These are phyloP conservation scores for Neckera pumila DNA, from an alignment of 225 moss, liverwort and hornwort genomes.

Conservation along the genomic window DNA sequence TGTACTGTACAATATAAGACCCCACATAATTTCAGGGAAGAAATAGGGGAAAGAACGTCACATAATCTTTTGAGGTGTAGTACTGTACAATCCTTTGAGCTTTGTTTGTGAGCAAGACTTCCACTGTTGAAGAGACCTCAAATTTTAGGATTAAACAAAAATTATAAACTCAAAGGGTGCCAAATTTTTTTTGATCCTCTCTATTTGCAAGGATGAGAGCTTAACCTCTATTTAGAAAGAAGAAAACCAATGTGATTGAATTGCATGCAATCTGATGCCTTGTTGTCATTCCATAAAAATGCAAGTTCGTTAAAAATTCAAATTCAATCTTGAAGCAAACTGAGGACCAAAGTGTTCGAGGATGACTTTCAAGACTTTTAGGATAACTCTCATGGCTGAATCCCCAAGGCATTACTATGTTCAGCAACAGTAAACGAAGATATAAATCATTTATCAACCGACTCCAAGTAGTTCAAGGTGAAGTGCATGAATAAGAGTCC, in stretches of 20 bases:
- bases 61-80: fast-evolving
- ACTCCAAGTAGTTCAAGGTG: background rate
- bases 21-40: no score
- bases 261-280: background rate
- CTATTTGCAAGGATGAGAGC: background rate
- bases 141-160: background rate
- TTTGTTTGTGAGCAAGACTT: background rate
- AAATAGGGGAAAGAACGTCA: fast-evolving
- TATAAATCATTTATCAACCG: background rate
- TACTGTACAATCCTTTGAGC: background rate
- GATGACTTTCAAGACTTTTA: background rate
- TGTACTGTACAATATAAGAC: no score
- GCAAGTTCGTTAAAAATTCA: background rate
- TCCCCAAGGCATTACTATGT: background rate
- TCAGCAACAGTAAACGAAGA: background rate
- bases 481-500: background rate
- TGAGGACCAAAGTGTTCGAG: background rate
- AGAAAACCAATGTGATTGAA: background rate
- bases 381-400: background rate
- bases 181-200: no score
- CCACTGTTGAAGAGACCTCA: background rate
- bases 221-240: background rate
- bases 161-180: no score
- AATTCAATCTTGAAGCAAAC: background rate
- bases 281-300: background rate